Conservation (phyloP, 108 stramenopile species). For the Fistulifera pelliculosa region DNA sequence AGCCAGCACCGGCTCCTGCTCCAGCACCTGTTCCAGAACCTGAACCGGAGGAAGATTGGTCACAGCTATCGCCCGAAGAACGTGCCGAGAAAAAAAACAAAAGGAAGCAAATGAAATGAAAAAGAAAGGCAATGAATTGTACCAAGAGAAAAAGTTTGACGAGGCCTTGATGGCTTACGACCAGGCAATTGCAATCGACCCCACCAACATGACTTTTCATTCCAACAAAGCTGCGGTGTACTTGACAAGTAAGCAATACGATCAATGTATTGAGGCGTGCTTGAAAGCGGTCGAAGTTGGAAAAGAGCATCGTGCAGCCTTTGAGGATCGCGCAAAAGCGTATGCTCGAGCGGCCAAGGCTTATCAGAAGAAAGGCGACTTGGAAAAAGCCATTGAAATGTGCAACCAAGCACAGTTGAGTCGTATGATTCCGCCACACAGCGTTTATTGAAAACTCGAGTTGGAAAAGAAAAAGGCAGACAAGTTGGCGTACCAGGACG, state of each 20-base stretch:
- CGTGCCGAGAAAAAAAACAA: constrained; percentile 66
- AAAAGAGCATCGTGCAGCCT: constrained; percentile 82
- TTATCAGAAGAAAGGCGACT: constrained; percentile 83
- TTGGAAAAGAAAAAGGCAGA: constrained; percentile 90
- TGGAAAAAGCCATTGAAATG: constrained; percentile 83
- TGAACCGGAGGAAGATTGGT: constrained; percentile 66
- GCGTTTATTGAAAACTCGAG: constrained; percentile 92
- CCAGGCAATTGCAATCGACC: constrained; percentile 93
- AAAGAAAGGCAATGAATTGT: constrained; percentile 85
- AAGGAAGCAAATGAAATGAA: constrained; percentile 72
- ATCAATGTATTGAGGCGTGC: constrained; percentile 80
- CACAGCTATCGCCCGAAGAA: constrained; percentile 73
- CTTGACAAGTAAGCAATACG: constrained; percentile 88
- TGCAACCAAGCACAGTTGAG: constrained; percentile 86
- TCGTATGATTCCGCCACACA: constrained; percentile 81
- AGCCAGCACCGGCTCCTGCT: constrained; percentile 19
- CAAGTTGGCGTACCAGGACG: constrained; percentile 84
- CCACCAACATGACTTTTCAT: constrained; percentile 90
- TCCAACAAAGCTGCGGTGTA: constrained; percentile 96
- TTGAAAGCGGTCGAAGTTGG: constrained; percentile 86
- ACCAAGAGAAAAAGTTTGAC: constrained; percentile 91
- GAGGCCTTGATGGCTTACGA: constrained; percentile 95
- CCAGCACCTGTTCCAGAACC: constrained; percentile 33
- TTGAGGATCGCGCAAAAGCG: constrained; percentile 93
- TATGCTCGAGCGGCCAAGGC: constrained; percentile 89